These are phyloP conservation scores for Phytopythium mirpurense DNA, from an alignment of 352 stramenopile species.

Conservation along the genomic window DNA sequence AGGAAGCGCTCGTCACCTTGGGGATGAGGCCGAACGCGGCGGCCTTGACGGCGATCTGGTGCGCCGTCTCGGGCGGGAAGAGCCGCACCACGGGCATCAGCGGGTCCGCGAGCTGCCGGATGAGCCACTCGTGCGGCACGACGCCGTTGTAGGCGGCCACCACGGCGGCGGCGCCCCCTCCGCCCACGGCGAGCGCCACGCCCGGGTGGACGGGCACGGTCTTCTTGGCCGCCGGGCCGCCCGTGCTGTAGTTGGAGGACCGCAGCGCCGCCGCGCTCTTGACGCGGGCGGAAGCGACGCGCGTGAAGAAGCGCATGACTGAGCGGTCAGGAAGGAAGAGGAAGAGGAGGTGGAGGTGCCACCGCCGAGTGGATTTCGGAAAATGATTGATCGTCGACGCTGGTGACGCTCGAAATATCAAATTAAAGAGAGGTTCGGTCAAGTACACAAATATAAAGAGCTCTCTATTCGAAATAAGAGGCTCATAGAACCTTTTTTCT, in stretches of 20 bases:
- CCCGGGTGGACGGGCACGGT: conserved; percentile 17
- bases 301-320: conserved; percentile 3
- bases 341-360: not conserved
- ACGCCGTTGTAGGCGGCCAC: conserved; percentile 61
- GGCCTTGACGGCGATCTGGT: conserved; percentile 79
- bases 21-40: conserved; percentile 68
- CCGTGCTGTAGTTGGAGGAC: conserved; percentile 15
- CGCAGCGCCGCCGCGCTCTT: conserved; percentile 1
- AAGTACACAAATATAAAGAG: too few relatives aligned
- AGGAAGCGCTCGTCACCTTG: conserved; percentile 18
- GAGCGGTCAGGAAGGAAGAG: not conserved
- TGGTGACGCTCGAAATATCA: too few relatives aligned
- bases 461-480: too few relatives aligned
- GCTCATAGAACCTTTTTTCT: too few relatives aligned
- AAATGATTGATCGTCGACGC: too few relatives aligned
- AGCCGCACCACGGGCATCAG: conserved; percentile 79
- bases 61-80: conserved; percentile 83
- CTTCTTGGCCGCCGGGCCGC: conserved; percentile 1
- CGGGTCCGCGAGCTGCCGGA: conserved; percentile 62
- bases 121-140: conserved; percentile 69
- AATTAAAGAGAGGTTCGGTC: not conserved
- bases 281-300: conserved; percentile 1
- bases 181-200: conserved; percentile 33
- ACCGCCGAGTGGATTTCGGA: too few relatives aligned
- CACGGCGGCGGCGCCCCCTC: conserved; percentile 46